Conservation (phyloP, 495 filamentous ascomycete species). For the Xylaria palmicola region DNA sequence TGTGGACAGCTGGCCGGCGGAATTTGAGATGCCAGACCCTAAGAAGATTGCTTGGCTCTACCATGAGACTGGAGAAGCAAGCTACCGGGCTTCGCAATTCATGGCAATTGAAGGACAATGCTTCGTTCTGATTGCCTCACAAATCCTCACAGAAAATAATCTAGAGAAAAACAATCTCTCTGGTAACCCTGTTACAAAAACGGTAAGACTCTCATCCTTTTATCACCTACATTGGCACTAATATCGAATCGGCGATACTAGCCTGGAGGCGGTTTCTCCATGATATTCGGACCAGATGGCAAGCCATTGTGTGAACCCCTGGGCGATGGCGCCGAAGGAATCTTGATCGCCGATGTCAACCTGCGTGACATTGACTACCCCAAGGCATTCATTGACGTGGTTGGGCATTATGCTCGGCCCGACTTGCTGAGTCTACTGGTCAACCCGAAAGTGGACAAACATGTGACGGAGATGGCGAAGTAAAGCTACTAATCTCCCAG, state of each 20-base stretch:
- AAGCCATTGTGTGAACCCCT: constrained; percentile 41
- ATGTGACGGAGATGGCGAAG: constrained; percentile 32
- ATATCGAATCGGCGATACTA: constrained; percentile 5
- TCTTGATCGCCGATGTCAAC: constrained; percentile 49
- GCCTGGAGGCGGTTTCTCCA: constrained; percentile 51
- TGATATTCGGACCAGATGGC: constrained; percentile 56
- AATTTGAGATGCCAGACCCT: constrained; percentile 36
- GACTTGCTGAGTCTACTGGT: constrained; percentile 54
- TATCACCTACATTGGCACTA: not conserved
- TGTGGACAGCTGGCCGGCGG: constrained; percentile 28
- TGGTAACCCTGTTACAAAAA: constrained; percentile 34
- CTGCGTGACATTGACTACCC: constrained; percentile 40
- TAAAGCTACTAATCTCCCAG: constrained; percentile 3
- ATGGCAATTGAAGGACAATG: constrained; percentile 52
- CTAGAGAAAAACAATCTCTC: constrained; percentile 35
- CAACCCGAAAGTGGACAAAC: constrained; percentile 33
- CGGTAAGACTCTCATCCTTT: constrained; percentile 21
- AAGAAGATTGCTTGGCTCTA: constrained; percentile 34
- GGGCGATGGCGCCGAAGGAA: constrained; percentile 36
- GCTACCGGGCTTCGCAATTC: constrained; percentile 37
- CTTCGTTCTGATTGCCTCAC: constrained; percentile 52
- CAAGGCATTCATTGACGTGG: constrained; percentile 46
- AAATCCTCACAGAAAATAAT: constrained; percentile 42
- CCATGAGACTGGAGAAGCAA: constrained; percentile 34
- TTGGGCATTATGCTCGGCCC: constrained; percentile 55